Conservation (phyloP, 805 yeast species). For the Sugiyamaella lignohabitans region DNA sequence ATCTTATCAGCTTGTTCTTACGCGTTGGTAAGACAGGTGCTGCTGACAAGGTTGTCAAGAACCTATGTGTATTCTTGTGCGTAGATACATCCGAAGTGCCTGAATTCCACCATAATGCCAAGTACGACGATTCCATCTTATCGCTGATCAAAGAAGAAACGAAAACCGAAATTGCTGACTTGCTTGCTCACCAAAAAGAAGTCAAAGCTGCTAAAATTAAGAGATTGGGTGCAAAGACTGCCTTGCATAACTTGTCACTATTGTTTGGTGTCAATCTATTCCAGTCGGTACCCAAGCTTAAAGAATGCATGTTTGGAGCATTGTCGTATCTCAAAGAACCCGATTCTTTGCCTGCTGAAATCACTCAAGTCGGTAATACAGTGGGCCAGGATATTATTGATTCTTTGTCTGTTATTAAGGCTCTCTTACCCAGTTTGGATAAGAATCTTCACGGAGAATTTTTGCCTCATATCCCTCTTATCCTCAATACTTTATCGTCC, state of each 20-base stretch:
- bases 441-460: slow-evolving; percentile 40
- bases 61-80: slow-evolving; percentile 86
- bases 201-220: slow-evolving; percentile 71
- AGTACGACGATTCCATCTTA: slow-evolving; percentile 49
- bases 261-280: slow-evolving; percentile 52
- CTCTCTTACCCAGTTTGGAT: slow-evolving; percentile 59
- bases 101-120: slow-evolving; percentile 65
- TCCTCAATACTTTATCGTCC: slow-evolving; percentile 53
- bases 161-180: slow-evolving; percentile 52
- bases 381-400: slow-evolving; percentile 80
- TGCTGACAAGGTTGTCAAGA: slow-evolving; percentile 82
- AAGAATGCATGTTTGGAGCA: slow-evolving; percentile 60
- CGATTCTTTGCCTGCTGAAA: slow-evolving; percentile 27
- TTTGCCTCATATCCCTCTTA: slow-evolving; percentile 48
- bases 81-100: slow-evolving; percentile 96
- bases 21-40: slow-evolving; percentile 58
- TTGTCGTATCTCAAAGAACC: slow-evolving; percentile 36
- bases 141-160: slow-evolving; percentile 78
- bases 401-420: slow-evolving; percentile 73
- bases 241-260: slow-evolving; percentile 54
- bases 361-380: slow-evolving; percentile 27
- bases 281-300: slow-evolving; percentile 57
- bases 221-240: slow-evolving; percentile 73
- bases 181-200: slow-evolving; percentile 53
- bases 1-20: slow-evolving; percentile 55